Conservation (phyloP, 2,329 filamentous ascomycete species). For the Lachnellula cervina region DNA sequence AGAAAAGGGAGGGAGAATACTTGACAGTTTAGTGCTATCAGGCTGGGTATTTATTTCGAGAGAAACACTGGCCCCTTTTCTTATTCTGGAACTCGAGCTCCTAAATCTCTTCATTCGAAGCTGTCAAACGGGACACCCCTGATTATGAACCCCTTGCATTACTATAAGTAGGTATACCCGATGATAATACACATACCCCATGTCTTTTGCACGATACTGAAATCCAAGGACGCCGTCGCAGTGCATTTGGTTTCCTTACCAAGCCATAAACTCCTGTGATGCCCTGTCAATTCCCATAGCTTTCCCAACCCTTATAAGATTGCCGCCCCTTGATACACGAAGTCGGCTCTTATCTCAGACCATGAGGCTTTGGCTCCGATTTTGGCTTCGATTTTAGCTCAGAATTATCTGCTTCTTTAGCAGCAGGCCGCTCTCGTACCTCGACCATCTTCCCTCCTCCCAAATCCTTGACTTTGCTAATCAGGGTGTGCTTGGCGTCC, state of each 20-base stretch:
- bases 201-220: background rate
- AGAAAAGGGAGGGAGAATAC: too few relatives aligned
- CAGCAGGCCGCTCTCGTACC: conserved; percentile 4
- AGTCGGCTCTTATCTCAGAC: background rate
- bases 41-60: too few relatives aligned
- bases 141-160: background rate
- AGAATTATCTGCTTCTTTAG: background rate
- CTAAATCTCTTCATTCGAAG: background rate
- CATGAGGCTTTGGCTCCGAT: background rate
- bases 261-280: conserved; percentile 2
- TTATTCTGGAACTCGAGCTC: too few relatives aligned
- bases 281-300: background rate
- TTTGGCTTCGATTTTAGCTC: background rate
- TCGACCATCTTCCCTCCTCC: conserved; percentile 56
- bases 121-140: background rate
- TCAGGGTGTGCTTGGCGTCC: conserved; percentile 60
- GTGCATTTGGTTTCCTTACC: background rate
- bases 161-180: background rate
- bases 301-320: background rate
- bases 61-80: too few relatives aligned
- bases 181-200: background rate
- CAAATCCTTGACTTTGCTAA: conserved; percentile 66
- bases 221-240: conserved; percentile 3
- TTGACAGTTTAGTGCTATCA: too few relatives aligned
- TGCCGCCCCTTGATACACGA: background rate